Evolutionary conservation across 148 eudicot genomes (phyloP).

Genomic region (Fallopia convolvulus): DNA sequence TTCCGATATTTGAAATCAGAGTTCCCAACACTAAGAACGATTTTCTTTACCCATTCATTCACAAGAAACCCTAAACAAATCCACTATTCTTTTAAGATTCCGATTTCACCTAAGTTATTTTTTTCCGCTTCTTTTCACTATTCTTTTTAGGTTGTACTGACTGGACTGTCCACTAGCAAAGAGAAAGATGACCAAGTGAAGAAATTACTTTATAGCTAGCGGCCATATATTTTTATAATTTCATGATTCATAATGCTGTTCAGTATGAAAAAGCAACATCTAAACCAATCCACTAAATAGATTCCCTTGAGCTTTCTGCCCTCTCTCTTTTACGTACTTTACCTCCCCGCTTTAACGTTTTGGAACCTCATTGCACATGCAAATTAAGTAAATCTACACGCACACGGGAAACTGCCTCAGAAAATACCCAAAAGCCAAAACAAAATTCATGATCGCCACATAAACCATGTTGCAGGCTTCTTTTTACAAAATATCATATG

Average conservation of each 20-base stretch:
- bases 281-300: not conserved
- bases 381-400: not conserved
- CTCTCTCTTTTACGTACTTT: not conserved
- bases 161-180: not conserved
- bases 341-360: not conserved
- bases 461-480: not conserved
- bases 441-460: not conserved
- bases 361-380: not conserved
- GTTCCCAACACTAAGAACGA: too few species aligned
- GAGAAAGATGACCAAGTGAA: not conserved
- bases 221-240: not conserved
- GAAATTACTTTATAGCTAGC: not conserved
- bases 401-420: constrained; percentile 1
- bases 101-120: not conserved
- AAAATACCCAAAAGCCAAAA: not conserved
- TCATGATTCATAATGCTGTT: not conserved
- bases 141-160: not conserved
- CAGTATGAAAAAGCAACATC: not conserved
- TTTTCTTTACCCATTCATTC: too few species aligned
- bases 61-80: too few species aligned
- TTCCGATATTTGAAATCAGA: too few species aligned
- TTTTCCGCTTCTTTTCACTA: not conserved
- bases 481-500: not conserved
- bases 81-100: too few species aligned
- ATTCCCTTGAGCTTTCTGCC: not conserved